A percentile compares a stretch with the other conserved stretches of the same genome.
phyloP scores from a whole-genome alignment of 2,329 filamentous ascomycete species.

The Trichoderma hamatum region DNA sequence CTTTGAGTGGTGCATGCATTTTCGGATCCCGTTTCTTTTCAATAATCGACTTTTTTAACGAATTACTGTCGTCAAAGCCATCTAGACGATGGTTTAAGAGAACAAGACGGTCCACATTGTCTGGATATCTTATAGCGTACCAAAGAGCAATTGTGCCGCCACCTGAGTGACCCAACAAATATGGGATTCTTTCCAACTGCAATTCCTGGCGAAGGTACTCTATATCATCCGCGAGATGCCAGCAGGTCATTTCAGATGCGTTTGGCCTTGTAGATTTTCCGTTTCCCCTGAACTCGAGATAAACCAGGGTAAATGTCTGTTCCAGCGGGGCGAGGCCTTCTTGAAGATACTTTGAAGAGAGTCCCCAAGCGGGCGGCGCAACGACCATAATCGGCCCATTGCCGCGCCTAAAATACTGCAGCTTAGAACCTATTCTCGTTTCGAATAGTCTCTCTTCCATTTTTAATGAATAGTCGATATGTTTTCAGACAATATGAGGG shows the following conservation, averaged over 20 bases:
- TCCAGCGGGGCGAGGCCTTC: neutral
- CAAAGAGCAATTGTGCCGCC: conserved; percentile 9
- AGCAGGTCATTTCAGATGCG: conserved; percentile 12
- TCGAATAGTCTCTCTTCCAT: neutral
- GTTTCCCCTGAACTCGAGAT: conserved; percentile 1
- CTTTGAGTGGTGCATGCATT: conserved; percentile 3
- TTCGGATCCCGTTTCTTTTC: conserved; percentile 5
- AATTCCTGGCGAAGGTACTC: conserved; percentile 7
- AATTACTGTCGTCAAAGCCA: neutral
- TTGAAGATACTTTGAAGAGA: neutral
- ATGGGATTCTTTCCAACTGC: neutral
- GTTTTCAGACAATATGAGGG: too few relatives aligned
- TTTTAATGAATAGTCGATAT: neutral
- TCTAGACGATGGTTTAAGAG: neutral
- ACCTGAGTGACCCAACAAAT: neutral
- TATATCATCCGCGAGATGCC: conserved; percentile 4
- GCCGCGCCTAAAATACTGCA: conserved; percentile 5
- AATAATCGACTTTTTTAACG: neutral
- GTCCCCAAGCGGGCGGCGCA: conserved; percentile 4
- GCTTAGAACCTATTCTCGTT: neutral
- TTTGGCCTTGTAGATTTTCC: neutral
- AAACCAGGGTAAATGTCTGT: neutral
- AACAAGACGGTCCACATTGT: neutral
- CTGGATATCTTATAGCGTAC: neutral
- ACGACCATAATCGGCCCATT: conserved; percentile 4